Base-by-base conservation (phyloP, 2,329 filamentous ascomycete genomes). In the Calonectria pseudoreteaudii region DNA sequence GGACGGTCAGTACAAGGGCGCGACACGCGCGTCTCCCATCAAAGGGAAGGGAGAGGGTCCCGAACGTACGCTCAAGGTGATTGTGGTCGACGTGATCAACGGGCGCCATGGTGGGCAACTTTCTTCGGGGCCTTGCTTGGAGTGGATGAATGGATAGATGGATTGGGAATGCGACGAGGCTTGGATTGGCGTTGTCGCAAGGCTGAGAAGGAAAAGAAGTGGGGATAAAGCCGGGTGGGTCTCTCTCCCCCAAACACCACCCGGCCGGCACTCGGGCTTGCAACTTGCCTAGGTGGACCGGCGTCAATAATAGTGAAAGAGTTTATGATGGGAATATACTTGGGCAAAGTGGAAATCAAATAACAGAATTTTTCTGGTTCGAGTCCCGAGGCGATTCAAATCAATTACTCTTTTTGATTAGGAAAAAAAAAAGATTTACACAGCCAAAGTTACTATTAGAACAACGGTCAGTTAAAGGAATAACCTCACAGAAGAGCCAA, bases 21-120 rank as follows among this genome's bases (percentile, higher is more conserved):
- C 28, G 44, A 23, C 13, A 20, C 8, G 30, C 26, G 16, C 14
- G 26, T 20, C 10, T 34, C 6, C 2, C 4, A 16, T 31, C 9
- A 10, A 9, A 2, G 5, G 6, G 14, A 26, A 6, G 6, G 3
- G 8, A 18, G 9, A 38, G 13, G 10, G 1, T 9, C 31, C 31
- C 4, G 11, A 38, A 38, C 84, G 36, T 80, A 86, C 86, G 85
- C 83, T 87, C 86, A 68, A 87, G 79, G 30, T 75, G 81, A 72
- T 83, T 81, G 72, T 86, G 84, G 70, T 86, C 82, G 62, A 83
- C 78, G 47, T 80, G 79, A 60, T 85, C 85, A 60, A 87, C 82
- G 31, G 86, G 86, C 52, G 86, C 86, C 86, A 88, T 88, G 73
- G 56, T 76, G 38, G 36, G 9, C 20, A 60, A 49, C 7, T 49